Percentiles rank a stretch among this genome's conserved stretches.
These are phyloP conservation scores for Lachnellula arida DNA, from an alignment of 2,329 filamentous ascomycete species.

Conservation along the genomic window DNA sequence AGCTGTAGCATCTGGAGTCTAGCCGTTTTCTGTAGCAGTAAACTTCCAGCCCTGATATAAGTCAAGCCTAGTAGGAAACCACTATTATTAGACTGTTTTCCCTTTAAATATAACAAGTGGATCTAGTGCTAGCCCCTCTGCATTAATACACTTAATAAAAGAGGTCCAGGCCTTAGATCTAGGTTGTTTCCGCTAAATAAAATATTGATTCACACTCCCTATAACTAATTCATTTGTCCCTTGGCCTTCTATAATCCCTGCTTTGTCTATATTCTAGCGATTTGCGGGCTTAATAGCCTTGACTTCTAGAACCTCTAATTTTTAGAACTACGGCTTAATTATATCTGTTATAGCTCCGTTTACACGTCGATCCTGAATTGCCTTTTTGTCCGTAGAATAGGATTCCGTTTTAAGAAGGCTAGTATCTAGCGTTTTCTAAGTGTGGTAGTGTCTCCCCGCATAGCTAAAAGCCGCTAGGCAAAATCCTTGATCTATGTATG, in stretches of 20 bases:
- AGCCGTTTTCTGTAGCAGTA: constrained; percentile 5
- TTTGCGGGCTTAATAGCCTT: too few species aligned
- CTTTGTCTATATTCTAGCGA: constrained; percentile 6
- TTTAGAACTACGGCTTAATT: constrained; percentile 1
- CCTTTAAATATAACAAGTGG: constrained; percentile 1
- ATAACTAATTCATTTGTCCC: background rate
- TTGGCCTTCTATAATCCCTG: constrained; percentile 2
- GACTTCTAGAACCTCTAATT: background rate
- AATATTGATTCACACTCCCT: background rate
- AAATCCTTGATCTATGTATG: constrained; percentile 2
- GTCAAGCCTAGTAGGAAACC: background rate
- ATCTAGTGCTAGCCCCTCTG: background rate
- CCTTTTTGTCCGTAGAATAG: constrained; percentile 3
- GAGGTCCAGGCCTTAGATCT: constrained; percentile 1
- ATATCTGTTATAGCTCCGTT: constrained; percentile 2
- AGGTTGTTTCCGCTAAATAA: constrained; percentile 3
- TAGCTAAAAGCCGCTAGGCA: background rate
- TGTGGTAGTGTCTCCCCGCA: background rate
- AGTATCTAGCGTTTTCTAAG: constrained; percentile 1
- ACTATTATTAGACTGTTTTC: too few species aligned
- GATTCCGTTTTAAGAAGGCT: background rate
- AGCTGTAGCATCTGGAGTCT: constrained; percentile 5
- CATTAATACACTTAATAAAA: constrained; percentile 4
- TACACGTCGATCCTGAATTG: background rate
- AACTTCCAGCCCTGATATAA: too few species aligned